Conservation (phyloP, 2,329 filamentous ascomycete species). For the Ilyonectria destructans region DNA sequence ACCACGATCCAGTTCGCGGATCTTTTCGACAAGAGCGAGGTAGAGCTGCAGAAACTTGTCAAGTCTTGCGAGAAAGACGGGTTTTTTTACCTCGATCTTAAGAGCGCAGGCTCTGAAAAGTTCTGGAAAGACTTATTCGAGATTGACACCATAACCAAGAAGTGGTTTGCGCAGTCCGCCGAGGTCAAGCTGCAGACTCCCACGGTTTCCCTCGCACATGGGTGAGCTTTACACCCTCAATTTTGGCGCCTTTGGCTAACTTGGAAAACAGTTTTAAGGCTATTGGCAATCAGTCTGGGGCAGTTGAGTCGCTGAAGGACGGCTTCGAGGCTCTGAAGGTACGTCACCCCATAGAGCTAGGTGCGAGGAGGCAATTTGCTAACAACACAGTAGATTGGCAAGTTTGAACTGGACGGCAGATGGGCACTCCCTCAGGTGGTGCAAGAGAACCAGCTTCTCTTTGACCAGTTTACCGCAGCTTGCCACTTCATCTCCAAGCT, state of each 20-base stretch:
- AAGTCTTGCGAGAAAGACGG: not conserved
- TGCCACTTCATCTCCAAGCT: conserved; percentile 2
- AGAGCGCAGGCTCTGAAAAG: not conserved
- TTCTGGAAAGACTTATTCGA: not conserved
- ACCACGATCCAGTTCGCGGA: not conserved
- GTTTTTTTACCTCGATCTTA: not conserved
- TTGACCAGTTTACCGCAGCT: conserved; percentile 1
- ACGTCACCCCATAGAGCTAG: not conserved
- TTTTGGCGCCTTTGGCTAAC: conserved; percentile 1
- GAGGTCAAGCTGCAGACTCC: not conserved
- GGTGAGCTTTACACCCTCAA: not conserved
- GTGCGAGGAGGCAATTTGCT: not conserved
- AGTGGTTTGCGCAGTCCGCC: not conserved
- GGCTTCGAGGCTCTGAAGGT: conserved; percentile 1
- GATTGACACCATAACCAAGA: not conserved
- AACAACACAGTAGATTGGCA: not conserved
- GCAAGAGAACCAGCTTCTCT: conserved; percentile 1
- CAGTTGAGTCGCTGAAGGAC: not conserved
- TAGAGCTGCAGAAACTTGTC: not conserved
- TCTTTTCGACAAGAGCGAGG: not conserved
- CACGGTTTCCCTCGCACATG: conserved; percentile 2
- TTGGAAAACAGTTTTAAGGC: not conserved
- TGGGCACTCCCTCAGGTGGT: not conserved
- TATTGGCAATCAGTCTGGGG: not conserved
- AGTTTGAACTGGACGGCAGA: not conserved